phyloP scores from a whole-genome alignment of 2,329 filamentous ascomycete genomes.

The Pseudogymnoascus sp. region DNA sequence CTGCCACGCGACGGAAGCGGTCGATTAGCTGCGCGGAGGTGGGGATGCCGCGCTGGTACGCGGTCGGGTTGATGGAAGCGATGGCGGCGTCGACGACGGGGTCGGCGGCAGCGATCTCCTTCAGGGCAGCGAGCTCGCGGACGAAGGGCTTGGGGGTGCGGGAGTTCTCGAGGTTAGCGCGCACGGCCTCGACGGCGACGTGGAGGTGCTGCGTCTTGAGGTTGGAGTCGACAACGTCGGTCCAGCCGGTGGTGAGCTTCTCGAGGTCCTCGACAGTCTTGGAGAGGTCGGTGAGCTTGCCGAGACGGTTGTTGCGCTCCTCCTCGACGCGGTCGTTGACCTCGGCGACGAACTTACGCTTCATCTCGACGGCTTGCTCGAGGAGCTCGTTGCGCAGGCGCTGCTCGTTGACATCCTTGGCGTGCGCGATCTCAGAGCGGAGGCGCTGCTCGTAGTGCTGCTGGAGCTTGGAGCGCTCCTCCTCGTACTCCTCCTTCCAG shows the following conservation, averaged over 20 bases:
- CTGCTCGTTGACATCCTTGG: slow-evolving; percentile 74
- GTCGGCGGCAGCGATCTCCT: slow-evolving; percentile 81
- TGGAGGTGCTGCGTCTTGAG: slow-evolving; percentile 93
- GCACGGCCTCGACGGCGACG: slow-evolving; percentile 89
- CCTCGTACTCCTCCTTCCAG: slow-evolving; percentile 83
- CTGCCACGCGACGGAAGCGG: slow-evolving; percentile 86
- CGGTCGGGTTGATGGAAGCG: slow-evolving; percentile 86
- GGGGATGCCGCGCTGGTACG: slow-evolving; percentile 88
- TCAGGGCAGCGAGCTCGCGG: slow-evolving; percentile 85
- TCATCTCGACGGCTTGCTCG: slow-evolving; percentile 83
- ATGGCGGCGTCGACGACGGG: slow-evolving; percentile 87
- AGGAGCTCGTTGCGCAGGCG: slow-evolving; percentile 77
- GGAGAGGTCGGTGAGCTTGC: slow-evolving; percentile 75
- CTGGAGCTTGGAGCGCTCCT: slow-evolving; percentile 74
- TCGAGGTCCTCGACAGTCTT: slow-evolving; percentile 75
- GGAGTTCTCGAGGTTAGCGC: slow-evolving; percentile 70
- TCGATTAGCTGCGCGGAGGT: slow-evolving; percentile 82
- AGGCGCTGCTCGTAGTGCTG: slow-evolving; percentile 74
- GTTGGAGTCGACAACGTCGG: slow-evolving; percentile 81
- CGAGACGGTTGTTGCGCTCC: slow-evolving; percentile 79
- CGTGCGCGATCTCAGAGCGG: slow-evolving; percentile 69
- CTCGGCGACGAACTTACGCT: slow-evolving; percentile 73
- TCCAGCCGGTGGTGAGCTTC: slow-evolving; percentile 81
- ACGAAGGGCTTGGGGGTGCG: slow-evolving; percentile 77
- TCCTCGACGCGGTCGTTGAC: slow-evolving; percentile 77